Base-by-base conservation (phyloP, 192 early-diverging fungal species). In the Coemansia sp. region DNA sequence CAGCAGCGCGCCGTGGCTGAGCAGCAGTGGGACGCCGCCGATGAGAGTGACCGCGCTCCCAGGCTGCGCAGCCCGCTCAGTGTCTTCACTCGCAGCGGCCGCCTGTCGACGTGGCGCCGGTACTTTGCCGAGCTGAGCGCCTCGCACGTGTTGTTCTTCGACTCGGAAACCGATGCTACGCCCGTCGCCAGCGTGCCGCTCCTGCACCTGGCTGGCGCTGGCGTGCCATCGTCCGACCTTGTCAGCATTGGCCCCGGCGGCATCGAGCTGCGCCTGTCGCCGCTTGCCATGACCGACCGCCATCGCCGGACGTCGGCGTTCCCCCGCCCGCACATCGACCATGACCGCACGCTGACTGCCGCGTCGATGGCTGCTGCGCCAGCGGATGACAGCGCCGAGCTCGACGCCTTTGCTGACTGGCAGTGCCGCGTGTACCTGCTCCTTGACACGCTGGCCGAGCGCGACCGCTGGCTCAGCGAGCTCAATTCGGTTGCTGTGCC, bases 361-460 rank as follows among this genome's bases (percentile, higher is more conserved):
- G 48, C 48, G 11, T 37, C 60, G 25, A 66, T 64, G 47, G 31
- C 31, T 31, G 31, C 31, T 4, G 31, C 31, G 1, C 2, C 31
- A 1, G 42, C 59, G 11, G 21, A 59, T 0, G 33, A 45, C 21
- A 69, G 75, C 39, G 69, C 69, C 20, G 72, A 75, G 23, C 69
- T 72, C 26, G 73, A 69, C 13, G 68, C 63, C 14, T 66, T 81
- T 38, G 65, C 63, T 47, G 72, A 81, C 58, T 82, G 79, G 79
- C 79, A 77, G 55, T 82, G 79, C 68, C 79, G 79, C 38, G 79
- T 82, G 20, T 82, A 82, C 47, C n/a, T 82, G 5, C 59, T 82
- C 16, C 61, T 82, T 18, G 79, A 77, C 14, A 68, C 74, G 14
- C 62, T 82, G 23, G 41, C 59, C 4, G 75, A 76, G 61, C 70